phyloP scores from a whole-genome alignment of 2,329 filamentous ascomycete species.

The Dothidotthia symphoricarpi region DNA sequence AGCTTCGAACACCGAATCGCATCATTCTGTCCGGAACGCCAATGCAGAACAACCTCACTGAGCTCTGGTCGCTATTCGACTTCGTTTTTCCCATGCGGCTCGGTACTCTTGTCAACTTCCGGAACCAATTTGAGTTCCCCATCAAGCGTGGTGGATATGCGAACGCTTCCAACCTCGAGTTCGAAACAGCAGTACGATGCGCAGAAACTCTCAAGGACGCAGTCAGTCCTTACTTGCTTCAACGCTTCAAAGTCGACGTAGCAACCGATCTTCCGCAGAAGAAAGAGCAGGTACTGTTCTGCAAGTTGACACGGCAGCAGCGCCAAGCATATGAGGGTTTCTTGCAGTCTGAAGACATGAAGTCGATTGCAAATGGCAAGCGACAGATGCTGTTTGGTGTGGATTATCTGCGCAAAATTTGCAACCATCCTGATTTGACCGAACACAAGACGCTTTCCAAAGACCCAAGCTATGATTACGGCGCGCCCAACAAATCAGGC shows the following conservation, averaged over 20 bases:
- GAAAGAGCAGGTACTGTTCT: constrained; percentile 93
- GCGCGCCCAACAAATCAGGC: constrained; percentile 74
- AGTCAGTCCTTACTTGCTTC: constrained; percentile 88
- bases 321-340: constrained; percentile 78
- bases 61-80: constrained; percentile 96
- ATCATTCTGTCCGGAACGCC: constrained; percentile 94
- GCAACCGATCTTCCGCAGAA: constrained; percentile 92
- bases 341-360: constrained; percentile 78
- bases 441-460: constrained; percentile 61
- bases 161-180: constrained; percentile 89
- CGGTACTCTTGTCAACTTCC: constrained; percentile 86
- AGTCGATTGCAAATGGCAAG: constrained; percentile 71
- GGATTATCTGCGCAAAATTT: constrained; percentile 90
- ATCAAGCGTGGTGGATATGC: constrained; percentile 93
- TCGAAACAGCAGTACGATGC: constrained; percentile 91
- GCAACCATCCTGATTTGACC: constrained; percentile 90
- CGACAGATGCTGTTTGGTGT: constrained; percentile 85
- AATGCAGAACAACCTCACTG: constrained; percentile 94
- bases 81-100: constrained; percentile 96
- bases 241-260: constrained; percentile 90
- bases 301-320: constrained; percentile 80
- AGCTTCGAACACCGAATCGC: constrained; percentile 83
- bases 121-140: constrained; percentile 87
- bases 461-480: constrained; percentile 72
- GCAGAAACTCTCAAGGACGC: constrained; percentile 91